Conservation (phyloP, 345 rosid genomes). For the Rhodomyrtus tomentosa region DNA sequence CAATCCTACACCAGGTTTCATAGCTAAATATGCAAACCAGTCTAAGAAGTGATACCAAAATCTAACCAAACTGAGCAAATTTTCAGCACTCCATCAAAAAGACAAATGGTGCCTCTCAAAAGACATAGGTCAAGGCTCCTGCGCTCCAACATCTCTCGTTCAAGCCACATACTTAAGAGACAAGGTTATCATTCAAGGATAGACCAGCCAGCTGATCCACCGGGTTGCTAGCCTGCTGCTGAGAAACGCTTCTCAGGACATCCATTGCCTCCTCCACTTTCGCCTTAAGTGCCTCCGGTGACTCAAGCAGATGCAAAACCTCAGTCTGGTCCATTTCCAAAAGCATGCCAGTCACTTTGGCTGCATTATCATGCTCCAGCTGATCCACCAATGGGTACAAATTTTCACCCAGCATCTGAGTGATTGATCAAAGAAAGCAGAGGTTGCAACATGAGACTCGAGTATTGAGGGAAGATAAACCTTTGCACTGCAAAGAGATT, state of each 20-base stretch:
- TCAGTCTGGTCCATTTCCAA: constrained; percentile 86
- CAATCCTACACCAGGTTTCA: background rate
- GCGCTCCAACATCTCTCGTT: background rate
- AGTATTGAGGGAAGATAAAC: background rate
- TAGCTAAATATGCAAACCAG: background rate
- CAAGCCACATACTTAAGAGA: constrained; percentile 14
- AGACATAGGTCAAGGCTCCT: background rate
- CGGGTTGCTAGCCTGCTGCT: constrained; percentile 29
- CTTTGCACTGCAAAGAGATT: background rate
- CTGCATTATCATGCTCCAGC: constrained; percentile 57
- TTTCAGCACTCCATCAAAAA: background rate
- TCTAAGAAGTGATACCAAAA: background rate
- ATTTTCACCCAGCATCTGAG: constrained; percentile 66
- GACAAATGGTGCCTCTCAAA: background rate
- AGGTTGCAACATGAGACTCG: background rate
- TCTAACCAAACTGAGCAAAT: background rate
- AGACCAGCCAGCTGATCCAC: constrained; percentile 50
- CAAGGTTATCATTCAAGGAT: constrained; percentile 47
- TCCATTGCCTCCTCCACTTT: constrained; percentile 74
- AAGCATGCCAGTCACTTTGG: constrained; percentile 78
- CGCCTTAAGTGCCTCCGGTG: constrained; percentile 53
- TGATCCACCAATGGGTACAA: constrained; percentile 65
- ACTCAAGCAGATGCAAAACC: constrained; percentile 67
- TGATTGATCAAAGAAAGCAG: background rate
- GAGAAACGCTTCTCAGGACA: constrained; percentile 46